Evolutionary conservation across 2,329 filamentous ascomycete species (phyloP).

Genomic region (Colletotrichum somersetense): DNA sequence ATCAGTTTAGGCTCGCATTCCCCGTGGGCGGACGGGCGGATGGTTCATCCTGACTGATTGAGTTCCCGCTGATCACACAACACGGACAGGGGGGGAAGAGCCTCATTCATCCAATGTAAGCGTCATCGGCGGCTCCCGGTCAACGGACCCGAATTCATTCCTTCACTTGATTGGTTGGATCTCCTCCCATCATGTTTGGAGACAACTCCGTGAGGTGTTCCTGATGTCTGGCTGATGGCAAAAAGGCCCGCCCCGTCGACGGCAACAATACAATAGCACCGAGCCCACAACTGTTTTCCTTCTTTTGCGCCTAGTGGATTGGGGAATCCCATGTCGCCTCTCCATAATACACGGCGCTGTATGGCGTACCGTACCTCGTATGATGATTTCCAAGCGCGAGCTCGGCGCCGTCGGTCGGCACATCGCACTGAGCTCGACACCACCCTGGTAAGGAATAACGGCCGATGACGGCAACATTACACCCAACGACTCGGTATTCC

Average conservation of each 20-base stretch:
- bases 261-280: not conserved
- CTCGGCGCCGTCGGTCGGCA: not conserved
- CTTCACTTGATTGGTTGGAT: slow-evolving; percentile 1
- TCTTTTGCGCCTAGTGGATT: not conserved
- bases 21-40: not conserved
- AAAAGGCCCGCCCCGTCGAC: not conserved
- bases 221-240: slow-evolving; percentile 27
- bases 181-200: slow-evolving; percentile 9
- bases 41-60: slow-evolving; percentile 14
- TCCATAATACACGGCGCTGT: not conserved
- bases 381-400: not conserved
- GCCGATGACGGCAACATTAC: slow-evolving; percentile 39
- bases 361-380: not conserved
- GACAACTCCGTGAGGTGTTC: slow-evolving; percentile 25
- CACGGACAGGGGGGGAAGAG: not conserved
- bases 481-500: slow-evolving; percentile 25
- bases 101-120: slow-evolving; percentile 24
- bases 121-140: slow-evolving; percentile 26
- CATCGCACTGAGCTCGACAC: not conserved
- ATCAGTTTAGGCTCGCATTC: not conserved
- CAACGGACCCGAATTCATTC: not conserved
- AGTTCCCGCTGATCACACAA: not conserved
- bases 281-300: too few relatives aligned
- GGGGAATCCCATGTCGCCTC: not conserved
- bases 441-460: not conserved